Evolutionary conservation across 768 basidiomycete species (phyloP).

Genomic region (Calocera cornea): DNA sequence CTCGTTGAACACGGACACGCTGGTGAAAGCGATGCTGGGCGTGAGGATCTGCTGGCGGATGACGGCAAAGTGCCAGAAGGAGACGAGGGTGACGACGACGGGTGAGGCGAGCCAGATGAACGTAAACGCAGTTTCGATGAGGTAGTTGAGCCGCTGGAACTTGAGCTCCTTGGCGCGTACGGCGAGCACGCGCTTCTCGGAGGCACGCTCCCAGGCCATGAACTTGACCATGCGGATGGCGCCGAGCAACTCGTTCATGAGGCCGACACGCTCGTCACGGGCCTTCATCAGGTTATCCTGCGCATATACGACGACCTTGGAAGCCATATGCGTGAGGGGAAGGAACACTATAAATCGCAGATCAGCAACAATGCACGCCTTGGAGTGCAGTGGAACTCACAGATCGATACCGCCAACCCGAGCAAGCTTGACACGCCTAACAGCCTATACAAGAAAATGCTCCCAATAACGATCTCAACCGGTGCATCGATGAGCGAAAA

Average conservation of each 20-base stretch:
- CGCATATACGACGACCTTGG: slow-evolving; percentile 60
- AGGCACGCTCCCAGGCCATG: slow-evolving; percentile 91
- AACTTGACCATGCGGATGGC: slow-evolving; percentile 93
- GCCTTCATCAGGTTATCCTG: slow-evolving; percentile 86
- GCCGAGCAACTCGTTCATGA: slow-evolving; percentile 87
- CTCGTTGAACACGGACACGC: slow-evolving; percentile 62
- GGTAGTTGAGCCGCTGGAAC: slow-evolving; percentile 76
- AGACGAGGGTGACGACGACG: slow-evolving; percentile 37
- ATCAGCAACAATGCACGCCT: neutral
- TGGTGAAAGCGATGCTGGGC: slow-evolving; percentile 72
- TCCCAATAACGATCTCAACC: slow-evolving; percentile 62
- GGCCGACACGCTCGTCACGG: slow-evolving; percentile 72
- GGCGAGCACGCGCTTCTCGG: slow-evolving; percentile 58
- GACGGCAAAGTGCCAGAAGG: slow-evolving; percentile 54
- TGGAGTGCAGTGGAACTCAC: slow-evolving; percentile 22
- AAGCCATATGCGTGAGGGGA: slow-evolving; percentile 74
- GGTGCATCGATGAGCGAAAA: slow-evolving; percentile 71
- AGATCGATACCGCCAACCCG: slow-evolving; percentile 19
- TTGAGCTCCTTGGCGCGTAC: slow-evolving; percentile 70
- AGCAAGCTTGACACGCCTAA: slow-evolving; percentile 37
- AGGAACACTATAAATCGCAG: slow-evolving; percentile 27
- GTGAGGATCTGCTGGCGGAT: slow-evolving; percentile 54
- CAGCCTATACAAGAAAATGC: slow-evolving; percentile 60
- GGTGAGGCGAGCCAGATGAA: slow-evolving; percentile 44
- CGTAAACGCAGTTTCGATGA: slow-evolving; percentile 53